Conservation (phyloP, 2,329 filamentous ascomycete genomes). For the Xylaria sp. region DNA sequence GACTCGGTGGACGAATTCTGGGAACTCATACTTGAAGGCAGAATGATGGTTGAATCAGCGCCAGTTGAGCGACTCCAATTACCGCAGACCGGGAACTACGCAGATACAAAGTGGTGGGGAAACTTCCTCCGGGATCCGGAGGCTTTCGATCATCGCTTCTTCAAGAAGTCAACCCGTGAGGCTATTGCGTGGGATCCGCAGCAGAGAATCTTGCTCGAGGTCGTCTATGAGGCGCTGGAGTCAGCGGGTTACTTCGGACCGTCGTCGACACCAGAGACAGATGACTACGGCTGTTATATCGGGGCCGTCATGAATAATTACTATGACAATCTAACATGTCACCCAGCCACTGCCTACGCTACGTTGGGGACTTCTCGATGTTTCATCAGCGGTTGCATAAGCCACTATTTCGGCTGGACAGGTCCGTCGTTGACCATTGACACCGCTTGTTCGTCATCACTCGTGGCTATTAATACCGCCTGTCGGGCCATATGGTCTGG, state of each 20-base stretch:
- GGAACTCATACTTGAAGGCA: constrained; percentile 35
- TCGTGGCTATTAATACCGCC: constrained; percentile 47
- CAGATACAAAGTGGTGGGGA: constrained; percentile 26
- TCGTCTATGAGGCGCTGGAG: constrained; percentile 44
- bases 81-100: not conserved
- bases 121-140: constrained; percentile 38
- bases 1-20: constrained; percentile 42
- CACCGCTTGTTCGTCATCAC: constrained; percentile 47
- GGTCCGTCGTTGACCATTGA: constrained; percentile 43
- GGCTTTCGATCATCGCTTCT: constrained; percentile 34
- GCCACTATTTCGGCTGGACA: constrained; percentile 45
- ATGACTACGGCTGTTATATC: constrained; percentile 32
- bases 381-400: constrained; percentile 40
- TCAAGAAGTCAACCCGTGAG: constrained; percentile 39
- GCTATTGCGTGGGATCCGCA: constrained; percentile 43
- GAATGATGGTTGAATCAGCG: not conserved
- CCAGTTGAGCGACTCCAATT: constrained; percentile 4
- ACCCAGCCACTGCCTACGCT: constrained; percentile 24
- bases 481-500: constrained; percentile 40
- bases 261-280: constrained; percentile 35
- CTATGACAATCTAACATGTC: constrained; percentile 27
- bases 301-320: constrained; percentile 31
- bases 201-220: constrained; percentile 43
- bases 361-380: constrained; percentile 35
- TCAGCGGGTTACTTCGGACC: constrained; percentile 38